Conservation (phyloP, 768 basidiomycete genomes). For the Lyophyllum atratum region DNA sequence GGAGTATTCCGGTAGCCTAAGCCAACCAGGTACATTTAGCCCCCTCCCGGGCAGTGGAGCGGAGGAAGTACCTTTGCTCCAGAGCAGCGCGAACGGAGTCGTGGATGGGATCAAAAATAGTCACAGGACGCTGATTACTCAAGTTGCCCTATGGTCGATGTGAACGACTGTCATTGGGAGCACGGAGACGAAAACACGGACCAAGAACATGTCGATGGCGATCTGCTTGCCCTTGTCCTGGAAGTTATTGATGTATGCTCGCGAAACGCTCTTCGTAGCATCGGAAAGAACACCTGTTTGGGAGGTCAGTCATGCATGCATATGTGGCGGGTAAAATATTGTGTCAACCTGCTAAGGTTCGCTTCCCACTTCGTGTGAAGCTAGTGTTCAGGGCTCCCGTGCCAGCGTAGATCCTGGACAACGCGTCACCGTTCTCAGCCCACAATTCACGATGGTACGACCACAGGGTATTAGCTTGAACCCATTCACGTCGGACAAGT, state of each 20-base stretch:
- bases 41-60: not conserved
- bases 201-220: conserved; percentile 95
- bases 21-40: conserved; percentile 3
- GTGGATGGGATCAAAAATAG: conserved; percentile 92
- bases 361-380: conserved; percentile 92
- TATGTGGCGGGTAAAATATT: conserved; percentile 6
- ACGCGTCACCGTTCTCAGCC: conserved; percentile 95
- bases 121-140: conserved; percentile 82
- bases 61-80: conserved; percentile 56
- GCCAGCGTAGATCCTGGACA: conserved; percentile 94
- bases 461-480: conserved; percentile 72
- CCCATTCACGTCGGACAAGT: conserved; percentile 79
- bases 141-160: conserved; percentile 83
- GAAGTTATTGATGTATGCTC: conserved; percentile 98
- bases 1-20: conserved; percentile 83
- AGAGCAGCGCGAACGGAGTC: conserved; percentile 79
- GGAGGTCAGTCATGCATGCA: not conserved
- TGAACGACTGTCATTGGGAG: conserved; percentile 1
- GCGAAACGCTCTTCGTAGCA: conserved; percentile 93
- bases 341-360: conserved; percentile 76
- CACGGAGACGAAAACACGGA: conserved; percentile 38
- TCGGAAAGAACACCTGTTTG: conserved; percentile 82
- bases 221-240: conserved; percentile 93
- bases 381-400: conserved; percentile 94
- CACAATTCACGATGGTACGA: conserved; percentile 88